Conservation (phyloP, 2,329 filamentous ascomycete species). For the Colletotrichum spaethianum region DNA sequence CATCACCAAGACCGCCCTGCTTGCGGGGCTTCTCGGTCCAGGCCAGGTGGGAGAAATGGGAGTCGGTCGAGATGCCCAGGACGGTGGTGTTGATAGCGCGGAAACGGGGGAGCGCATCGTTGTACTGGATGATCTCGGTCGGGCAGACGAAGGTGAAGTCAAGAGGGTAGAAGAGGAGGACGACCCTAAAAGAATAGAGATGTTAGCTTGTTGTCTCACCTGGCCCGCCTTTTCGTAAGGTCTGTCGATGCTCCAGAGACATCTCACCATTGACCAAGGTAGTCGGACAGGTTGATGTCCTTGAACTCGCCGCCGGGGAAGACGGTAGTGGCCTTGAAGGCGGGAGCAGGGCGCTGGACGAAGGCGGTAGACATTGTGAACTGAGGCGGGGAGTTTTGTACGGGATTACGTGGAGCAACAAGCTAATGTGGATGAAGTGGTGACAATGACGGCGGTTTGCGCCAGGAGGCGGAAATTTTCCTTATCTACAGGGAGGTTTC, state of each 20-base stretch:
- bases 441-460: constrained; percentile 8
- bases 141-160: constrained; percentile 79
- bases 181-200: constrained; percentile 60
- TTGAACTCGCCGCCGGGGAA: constrained; percentile 64
- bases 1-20: constrained; percentile 72
- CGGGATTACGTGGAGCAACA: background rate
- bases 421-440: constrained; percentile 10
- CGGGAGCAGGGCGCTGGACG: constrained; percentile 64
- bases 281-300: constrained; percentile 61
- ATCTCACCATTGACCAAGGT: constrained; percentile 61
- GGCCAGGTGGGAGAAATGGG: constrained; percentile 69
- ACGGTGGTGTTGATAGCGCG: constrained; percentile 71
- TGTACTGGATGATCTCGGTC: constrained; percentile 76
- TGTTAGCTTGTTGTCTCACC: background rate
- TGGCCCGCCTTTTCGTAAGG: background rate
- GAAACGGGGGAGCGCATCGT: constrained; percentile 73
- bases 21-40: constrained; percentile 72
- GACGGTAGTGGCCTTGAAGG: constrained; percentile 64
- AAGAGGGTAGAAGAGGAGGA: constrained; percentile 77
- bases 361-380: constrained; percentile 60
- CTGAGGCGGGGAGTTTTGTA: too few relatives aligned
- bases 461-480: constrained; percentile 25
- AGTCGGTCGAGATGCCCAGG: constrained; percentile 74
- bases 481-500: constrained; percentile 13
- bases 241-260: background rate